phyloP scores from a whole-genome alignment of 495 filamentous ascomycete species.

The Chaetomium cochliodes region DNA sequence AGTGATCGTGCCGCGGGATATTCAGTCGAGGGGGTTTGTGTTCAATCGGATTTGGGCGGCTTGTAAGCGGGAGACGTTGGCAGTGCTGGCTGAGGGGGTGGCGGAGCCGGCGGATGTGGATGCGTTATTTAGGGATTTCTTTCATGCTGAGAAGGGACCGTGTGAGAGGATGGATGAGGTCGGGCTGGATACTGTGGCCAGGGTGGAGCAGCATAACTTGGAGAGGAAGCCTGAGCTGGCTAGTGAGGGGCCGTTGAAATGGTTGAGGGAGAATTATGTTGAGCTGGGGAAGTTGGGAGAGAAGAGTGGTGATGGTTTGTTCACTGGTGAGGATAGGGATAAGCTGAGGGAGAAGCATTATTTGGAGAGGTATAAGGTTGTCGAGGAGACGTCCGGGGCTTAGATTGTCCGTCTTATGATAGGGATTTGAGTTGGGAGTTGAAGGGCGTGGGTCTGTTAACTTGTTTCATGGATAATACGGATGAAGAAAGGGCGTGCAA shows the following conservation, averaged over 20 bases:
- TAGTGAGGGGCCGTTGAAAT: slow-evolving; percentile 28
- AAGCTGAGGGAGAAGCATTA: slow-evolving; percentile 29
- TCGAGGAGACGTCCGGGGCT: slow-evolving; percentile 34
- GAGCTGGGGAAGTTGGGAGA: slow-evolving; percentile 43
- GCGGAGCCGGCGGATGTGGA: slow-evolving; percentile 44
- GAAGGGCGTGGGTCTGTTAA: background rate
- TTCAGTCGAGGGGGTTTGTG: slow-evolving; percentile 55
- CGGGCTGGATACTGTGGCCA: slow-evolving; percentile 47
- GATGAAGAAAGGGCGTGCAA: background rate
- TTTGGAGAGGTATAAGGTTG: slow-evolving; percentile 21
- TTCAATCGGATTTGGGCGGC: slow-evolving; percentile 62
- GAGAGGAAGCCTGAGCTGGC: slow-evolving; percentile 26
- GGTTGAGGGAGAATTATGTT: slow-evolving; percentile 44
- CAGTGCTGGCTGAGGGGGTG: slow-evolving; percentile 52
- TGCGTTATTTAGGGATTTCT: slow-evolving; percentile 48
- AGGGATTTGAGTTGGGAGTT: background rate
- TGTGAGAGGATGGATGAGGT: slow-evolving; percentile 53
- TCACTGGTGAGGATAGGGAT: slow-evolving; percentile 30
- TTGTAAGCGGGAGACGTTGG: slow-evolving; percentile 55
- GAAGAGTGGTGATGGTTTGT: slow-evolving; percentile 42
- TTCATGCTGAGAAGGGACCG: slow-evolving; percentile 46
- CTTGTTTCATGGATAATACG: background rate
- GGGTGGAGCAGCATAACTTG: slow-evolving; percentile 41
- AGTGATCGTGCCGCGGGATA: slow-evolving; percentile 36
- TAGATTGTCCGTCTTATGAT: slow-evolving; percentile 5